Evolutionary conservation across 495 filamentous ascomycete species (phyloP), one percentile per base, ranked within the genome.

Genomic region (Hypoxylon lenormandii): DNA sequence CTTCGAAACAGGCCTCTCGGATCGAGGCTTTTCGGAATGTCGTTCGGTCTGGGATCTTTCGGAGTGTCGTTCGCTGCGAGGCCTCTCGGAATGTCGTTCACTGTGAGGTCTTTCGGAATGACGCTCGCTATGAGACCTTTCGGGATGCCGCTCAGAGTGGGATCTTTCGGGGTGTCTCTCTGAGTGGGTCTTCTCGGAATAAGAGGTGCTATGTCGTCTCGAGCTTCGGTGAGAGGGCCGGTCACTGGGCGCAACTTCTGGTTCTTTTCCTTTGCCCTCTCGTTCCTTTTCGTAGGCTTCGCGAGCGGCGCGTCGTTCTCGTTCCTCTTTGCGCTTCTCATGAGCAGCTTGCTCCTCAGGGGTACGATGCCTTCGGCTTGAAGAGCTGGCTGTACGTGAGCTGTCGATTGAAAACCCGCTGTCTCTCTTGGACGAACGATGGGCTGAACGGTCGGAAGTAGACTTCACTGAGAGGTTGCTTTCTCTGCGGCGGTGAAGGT

Each of bases 331-430:
- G 36, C 78, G 78, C 66, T 66, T 77, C 11, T 82, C 80, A 60
- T 81, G 79, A 12, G 76, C 79, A 23, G 74, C 77, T 60, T 81
- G 80, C 56, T 82, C 79, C 64, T 83, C 80, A 3, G 79, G 77
- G 4, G 79, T 81, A 47, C 81, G 80, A 36, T 72, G 69, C 36
- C 61, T 73, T 1, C 69, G 70, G 33, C 56, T 59, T 10, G 76
- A 74, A 33, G 74, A 73, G 38, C 64, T 11, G 21, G 1, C 16
- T 5, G 42, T 67, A 46, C 67, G 73, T 37, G 66, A 74, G 16
- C 57, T 73, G 19, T 76, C 76, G 47, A 77, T 56, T 0, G 78
- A 74, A 23, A 73, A 64, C 11, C 77, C 76, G 50, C 74, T 77
- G 42, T 80, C 79, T 50, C 69, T 69, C 52, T 72, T 69, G 13